Base-by-base conservation (phyloP, 306 rosid species). In the Lathyrus aphaca region DNA sequence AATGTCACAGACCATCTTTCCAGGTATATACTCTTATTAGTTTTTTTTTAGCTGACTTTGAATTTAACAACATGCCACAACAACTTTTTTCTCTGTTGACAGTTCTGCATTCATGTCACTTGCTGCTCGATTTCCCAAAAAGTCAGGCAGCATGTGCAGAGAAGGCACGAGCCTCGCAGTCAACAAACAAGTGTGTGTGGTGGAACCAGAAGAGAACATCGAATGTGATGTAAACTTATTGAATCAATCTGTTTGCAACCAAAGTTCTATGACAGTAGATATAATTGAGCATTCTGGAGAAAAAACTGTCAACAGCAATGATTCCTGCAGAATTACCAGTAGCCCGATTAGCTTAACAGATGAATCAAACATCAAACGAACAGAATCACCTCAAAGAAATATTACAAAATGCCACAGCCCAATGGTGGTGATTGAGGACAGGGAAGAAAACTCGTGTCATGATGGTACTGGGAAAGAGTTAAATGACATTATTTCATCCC, bases 1-100 rank as follows among this genome's bases (percentile, higher is more conserved):
- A 95, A 95, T 83, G 99, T 95, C 45, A 83, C 99, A 16, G 99
- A 95, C 76, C 99, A 95, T 79, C 95, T 95, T 61, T 95, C 99
- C 66, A 95, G 99, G 99, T 95, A 76, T 73, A 35, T 54, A 64
- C 50, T 37, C 32, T 64, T 64, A n/a, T 50, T 12, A 71, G 27
- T 67, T 38, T 39, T 17, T 39, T 17, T 17, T 37, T 38, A 51
- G 50, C 27, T 29, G 63, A 73, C 64, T 69, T 66, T 29, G 5
- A 46, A 66, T 18, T 62, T 17, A 19, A 61, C 27, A 10, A 27
- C 17, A 64, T 56, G 77, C 32, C 45, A 64, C 42, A 38, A 17
- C 45, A 60, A 67, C 3, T 42, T 50, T 55, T 74, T 76, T 74
- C 65, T 58, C 73, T 77, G 49, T 78, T 77, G 80, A 59, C 88